phyloP scores from a whole-genome alignment of 345 rosid species.

The Dipteronia sinensis region DNA sequence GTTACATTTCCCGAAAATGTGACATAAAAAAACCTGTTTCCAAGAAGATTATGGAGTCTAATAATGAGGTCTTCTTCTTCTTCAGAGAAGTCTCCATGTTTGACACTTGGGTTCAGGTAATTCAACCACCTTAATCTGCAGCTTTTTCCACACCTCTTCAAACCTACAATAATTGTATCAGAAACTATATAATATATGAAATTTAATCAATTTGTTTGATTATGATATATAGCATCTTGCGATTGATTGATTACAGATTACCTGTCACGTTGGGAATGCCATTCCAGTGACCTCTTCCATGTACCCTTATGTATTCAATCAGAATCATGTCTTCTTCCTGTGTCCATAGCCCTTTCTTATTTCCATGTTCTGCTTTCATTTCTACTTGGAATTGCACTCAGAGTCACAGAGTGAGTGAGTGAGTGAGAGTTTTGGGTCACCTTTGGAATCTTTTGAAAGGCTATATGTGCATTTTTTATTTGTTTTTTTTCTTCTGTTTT shows the following conservation, averaged over 20 bases:
- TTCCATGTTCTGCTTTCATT: slow-evolving; percentile 7
- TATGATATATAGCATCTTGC: too few species aligned
- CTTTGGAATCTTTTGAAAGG: not conserved
- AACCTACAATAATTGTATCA: not conserved
- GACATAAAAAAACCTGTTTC: slow-evolving; percentile 25
- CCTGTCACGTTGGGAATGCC: slow-evolving; percentile 34
- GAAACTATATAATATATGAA: too few species aligned
- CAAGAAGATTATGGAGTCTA: slow-evolving; percentile 35
- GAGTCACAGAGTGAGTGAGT: too few species aligned
- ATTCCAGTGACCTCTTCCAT: slow-evolving; percentile 38
- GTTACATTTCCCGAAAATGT: not conserved
- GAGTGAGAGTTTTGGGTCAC: not conserved
- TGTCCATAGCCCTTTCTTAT: slow-evolving; percentile 38
- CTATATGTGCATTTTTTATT: too few species aligned
- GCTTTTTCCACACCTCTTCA: slow-evolving; percentile 34
- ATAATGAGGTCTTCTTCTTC: slow-evolving; percentile 35
- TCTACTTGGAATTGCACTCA: not conserved
- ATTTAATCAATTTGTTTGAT: too few species aligned
- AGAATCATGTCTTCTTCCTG: slow-evolving; percentile 36
- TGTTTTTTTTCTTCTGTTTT: not conserved
- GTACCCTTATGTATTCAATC: slow-evolving; percentile 27
- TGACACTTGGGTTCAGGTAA: slow-evolving; percentile 28
- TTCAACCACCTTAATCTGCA: slow-evolving; percentile 33
- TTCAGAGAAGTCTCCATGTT: slow-evolving; percentile 27
- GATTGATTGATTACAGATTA: slow-evolving; percentile 1